Base-by-base conservation (phyloP, 169 alveolate species). In the Babesia ovis region DNA sequence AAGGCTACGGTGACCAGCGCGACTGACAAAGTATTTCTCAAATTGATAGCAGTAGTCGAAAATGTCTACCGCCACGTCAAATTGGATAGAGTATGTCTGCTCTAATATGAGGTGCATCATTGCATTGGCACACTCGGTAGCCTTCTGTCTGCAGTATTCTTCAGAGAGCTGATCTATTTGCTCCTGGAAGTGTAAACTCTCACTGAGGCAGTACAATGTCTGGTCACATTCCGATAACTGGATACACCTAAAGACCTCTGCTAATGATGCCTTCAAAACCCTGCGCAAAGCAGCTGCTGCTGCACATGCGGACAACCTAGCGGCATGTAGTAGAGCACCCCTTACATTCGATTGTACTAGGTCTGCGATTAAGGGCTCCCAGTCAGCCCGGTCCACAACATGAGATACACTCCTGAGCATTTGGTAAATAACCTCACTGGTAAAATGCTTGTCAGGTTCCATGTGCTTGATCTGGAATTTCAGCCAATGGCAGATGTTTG, bases 361-460 rank as follows among this genome's bases (percentile, higher is more conserved):
- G 75, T 91, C 96, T 14, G 93, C 96, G 31, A 92, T 90, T 34
- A 91, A 74, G 32, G 96, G 96, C 70, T 92, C 92, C 96, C 96
- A 92, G 70, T 92, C 94, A 34, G 94, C 91, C 41, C 87, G 85
- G 77, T 89, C 94, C 43, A 92, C 92, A 39, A 92, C 94, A 71
- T 91, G 92, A 34, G 88, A 91, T 37, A 92, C 92, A 46, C 93
- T 79, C 32, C 96, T 77, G 85, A 92, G 77, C 96, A 92, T 92
- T 87, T 92, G 95, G 76, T 89, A 86, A 16, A 91, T 70, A 20
- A 91, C 95, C 51, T 90, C 92, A 57, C 88, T 76, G 60, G 91
- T 83, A 55, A 86, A 90, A 16, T 69, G 80, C 41, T 75, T 59
- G 62, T 91, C 95, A 6, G 95, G 95, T 76, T 91, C 95, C 67